phyloP scores from a whole-genome alignment of 2,329 filamentous ascomycete species.

The Canariomyces notabilis region DNA sequence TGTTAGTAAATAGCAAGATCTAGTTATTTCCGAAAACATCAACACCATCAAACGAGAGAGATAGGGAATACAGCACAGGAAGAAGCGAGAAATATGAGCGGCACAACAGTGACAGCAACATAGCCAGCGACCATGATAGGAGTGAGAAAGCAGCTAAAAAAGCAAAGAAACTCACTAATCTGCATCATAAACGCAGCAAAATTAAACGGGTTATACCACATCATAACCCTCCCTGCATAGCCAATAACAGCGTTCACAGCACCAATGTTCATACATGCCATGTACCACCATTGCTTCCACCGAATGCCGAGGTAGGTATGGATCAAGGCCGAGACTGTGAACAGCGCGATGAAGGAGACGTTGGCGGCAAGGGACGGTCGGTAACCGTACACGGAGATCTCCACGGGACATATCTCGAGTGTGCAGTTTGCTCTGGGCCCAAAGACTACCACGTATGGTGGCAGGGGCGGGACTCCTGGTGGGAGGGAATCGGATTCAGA shows the following conservation, averaged over 20 bases:
- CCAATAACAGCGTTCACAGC: slow-evolving; percentile 55
- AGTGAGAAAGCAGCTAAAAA: neutral
- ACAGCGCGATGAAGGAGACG: slow-evolving; percentile 39
- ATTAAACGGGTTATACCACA: slow-evolving; percentile 53
- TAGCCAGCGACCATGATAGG: too few species aligned
- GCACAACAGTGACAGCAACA: too few species aligned
- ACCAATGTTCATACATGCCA: slow-evolving; percentile 50
- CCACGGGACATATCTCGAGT: slow-evolving; percentile 41
- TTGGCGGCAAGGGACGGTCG: slow-evolving; percentile 41
- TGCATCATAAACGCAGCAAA: slow-evolving; percentile 61
- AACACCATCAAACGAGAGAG: too few species aligned
- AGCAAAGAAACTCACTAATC: slow-evolving; percentile 42
- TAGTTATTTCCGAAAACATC: too few species aligned
- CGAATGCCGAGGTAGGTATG: slow-evolving; percentile 42
- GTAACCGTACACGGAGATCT: slow-evolving; percentile 44
- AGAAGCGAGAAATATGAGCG: too few species aligned
- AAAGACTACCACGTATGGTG: slow-evolving; percentile 30
- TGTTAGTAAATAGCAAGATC: neutral
- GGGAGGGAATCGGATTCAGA: too few species aligned
- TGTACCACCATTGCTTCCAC: slow-evolving; percentile 46
- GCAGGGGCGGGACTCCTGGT: neutral
- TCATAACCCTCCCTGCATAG: slow-evolving; percentile 55
- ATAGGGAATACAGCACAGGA: too few species aligned
- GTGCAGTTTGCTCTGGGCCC: slow-evolving; percentile 47
- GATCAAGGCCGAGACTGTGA: slow-evolving; percentile 42